These are phyloP conservation scores for Fusarium siculi DNA, from an alignment of 2,329 filamentous ascomycete genomes.

Conservation along the genomic window DNA sequence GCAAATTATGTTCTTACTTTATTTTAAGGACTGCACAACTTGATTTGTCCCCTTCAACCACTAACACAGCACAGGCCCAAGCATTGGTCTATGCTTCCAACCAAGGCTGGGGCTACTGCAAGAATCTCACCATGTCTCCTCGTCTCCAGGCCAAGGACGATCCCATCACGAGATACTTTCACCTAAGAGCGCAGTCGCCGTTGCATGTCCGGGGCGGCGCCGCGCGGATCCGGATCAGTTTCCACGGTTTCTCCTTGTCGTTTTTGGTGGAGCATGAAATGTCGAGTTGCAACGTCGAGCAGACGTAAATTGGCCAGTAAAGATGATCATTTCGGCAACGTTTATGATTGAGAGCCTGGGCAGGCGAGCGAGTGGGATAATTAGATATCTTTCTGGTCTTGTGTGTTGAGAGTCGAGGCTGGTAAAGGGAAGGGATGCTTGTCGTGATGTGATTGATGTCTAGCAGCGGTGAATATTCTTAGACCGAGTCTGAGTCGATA, in stretches of 20 bases:
- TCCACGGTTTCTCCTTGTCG: constrained; percentile 6
- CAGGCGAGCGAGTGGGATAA: neutral
- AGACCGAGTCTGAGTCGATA: constrained; percentile 5
- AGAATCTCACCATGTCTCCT: constrained; percentile 23
- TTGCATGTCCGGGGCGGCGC: constrained; percentile 19
- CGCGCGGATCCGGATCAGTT: constrained; percentile 18
- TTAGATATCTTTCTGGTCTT: neutral
- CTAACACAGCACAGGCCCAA: neutral
- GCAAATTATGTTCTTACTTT: neutral
- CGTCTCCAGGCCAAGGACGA: constrained; percentile 4
- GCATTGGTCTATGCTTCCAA: neutral
- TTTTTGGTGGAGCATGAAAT: constrained; percentile 9
- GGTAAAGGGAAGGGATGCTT: constrained; percentile 16
- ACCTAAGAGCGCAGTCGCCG: constrained; percentile 36
- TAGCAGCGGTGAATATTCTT: constrained; percentile 10
- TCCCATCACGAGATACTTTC: constrained; percentile 44
- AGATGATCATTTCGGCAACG: constrained; percentile 10
- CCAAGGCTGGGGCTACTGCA: neutral
- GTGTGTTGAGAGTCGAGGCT: neutral
- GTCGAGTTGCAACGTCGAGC: neutral
- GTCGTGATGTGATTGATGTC: neutral
- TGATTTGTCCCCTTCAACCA: neutral
- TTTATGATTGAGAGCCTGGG: constrained; percentile 8
- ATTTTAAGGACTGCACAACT: neutral
- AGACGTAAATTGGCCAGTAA: constrained; percentile 7